A percentile compares a stretch with the other conserved stretches of the same genome.
Evolutionary conservation across 306 rosid species (phyloP).

Genomic region (Delonix regia): DNA sequence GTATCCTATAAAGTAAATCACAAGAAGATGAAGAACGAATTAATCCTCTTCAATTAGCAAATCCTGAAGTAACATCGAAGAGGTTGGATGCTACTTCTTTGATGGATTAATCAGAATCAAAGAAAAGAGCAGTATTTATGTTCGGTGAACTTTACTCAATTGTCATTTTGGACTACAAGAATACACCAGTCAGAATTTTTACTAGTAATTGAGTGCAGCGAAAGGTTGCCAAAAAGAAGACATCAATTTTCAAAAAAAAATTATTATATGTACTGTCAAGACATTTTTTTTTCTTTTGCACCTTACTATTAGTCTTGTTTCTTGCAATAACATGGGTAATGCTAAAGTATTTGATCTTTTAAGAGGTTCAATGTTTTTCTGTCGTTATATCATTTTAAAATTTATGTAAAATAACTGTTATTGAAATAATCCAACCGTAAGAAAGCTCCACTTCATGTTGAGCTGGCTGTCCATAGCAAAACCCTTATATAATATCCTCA

Average conservation of each 20-base stretch:
- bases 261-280: background rate
- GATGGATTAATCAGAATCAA: background rate
- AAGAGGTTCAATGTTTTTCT: background rate
- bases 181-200: conserved; percentile 11
- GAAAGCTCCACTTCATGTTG: too few species aligned
- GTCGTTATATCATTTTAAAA: too few species aligned
- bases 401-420: background rate
- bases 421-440: background rate
- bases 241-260: conserved; percentile 19
- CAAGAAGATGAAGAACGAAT: background rate
- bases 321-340: background rate
- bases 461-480: too few species aligned
- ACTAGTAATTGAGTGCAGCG: conserved; percentile 14
- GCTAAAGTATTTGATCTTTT: background rate
- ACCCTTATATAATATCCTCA: too few species aligned
- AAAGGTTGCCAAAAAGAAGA: background rate
- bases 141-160: conserved; percentile 18
- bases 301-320: background rate
- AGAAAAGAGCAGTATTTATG: background rate
- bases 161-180: conserved; percentile 6
- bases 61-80: background rate
- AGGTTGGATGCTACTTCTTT: background rate
- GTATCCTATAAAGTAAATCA: too few species aligned
- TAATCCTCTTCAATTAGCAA: background rate
- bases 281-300: background rate